phyloP scores from a whole-genome alignment of 257 asterid genomes.

The Cruciata laevipes region DNA sequence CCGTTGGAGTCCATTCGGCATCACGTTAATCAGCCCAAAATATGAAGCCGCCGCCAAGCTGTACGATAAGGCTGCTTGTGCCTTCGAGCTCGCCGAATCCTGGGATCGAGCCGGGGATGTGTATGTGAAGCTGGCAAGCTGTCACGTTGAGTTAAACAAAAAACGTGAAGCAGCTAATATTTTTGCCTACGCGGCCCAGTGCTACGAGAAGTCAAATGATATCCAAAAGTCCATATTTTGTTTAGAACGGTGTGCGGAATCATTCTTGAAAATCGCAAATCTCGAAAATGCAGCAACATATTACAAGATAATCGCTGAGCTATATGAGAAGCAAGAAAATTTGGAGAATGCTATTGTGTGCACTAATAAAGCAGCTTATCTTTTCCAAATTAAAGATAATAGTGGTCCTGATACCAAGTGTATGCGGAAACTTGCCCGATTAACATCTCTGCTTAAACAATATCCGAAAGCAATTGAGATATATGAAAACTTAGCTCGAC shows the following conservation, averaged over 20 bases:
- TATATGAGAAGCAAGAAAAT: constrained; percentile 73
- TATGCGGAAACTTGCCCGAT: constrained; percentile 83
- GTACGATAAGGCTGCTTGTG: constrained; percentile 78
- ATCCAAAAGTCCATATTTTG: constrained; percentile 76
- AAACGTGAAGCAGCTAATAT: constrained; percentile 87
- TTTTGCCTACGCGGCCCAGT: constrained; percentile 80
- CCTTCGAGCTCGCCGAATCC: constrained; percentile 81
- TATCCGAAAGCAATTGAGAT: constrained; percentile 81
- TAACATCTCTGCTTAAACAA: constrained; percentile 76
- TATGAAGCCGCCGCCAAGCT: constrained; percentile 81
- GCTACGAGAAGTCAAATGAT: constrained; percentile 70
- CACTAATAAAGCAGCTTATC: constrained; percentile 86
- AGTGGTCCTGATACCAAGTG: constrained; percentile 80
- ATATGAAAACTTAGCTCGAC: constrained; percentile 82
- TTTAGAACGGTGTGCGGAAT: constrained; percentile 67
- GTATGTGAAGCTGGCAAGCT: constrained; percentile 76
- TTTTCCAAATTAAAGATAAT: constrained; percentile 72
- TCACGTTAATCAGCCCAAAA: constrained; percentile 24
- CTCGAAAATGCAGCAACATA: constrained; percentile 92
- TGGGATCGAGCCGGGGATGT: constrained; percentile 84
- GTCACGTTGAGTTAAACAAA: constrained; percentile 83
- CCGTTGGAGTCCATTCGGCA: constrained; percentile 70
- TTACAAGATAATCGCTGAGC: constrained; percentile 91
- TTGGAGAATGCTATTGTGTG: constrained; percentile 66
- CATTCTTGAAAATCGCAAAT: constrained; percentile 82